Percentiles rank a stretch among this genome's conserved stretches.
These are phyloP conservation scores for Chytriomyces confervae DNA, from an alignment of 192 early-diverging fungal species.

Conservation along the genomic window DNA sequence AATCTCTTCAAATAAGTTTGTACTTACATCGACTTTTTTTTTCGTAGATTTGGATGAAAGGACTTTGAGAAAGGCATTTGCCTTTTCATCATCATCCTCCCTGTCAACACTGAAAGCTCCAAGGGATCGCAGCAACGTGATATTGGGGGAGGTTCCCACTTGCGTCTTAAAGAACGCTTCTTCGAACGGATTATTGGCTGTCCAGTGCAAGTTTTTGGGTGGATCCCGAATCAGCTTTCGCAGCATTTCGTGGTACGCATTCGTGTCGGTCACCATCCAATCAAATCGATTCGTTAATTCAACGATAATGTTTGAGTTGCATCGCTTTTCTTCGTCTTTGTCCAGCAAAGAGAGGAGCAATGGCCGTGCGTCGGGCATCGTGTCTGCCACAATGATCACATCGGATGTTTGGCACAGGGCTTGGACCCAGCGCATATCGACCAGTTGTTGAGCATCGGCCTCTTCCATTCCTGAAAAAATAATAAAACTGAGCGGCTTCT, in stretches of 20 bases:
- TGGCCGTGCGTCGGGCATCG: conserved; percentile 26
- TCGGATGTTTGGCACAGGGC: conserved; percentile 7
- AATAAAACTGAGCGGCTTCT: background rate
- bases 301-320: conserved; percentile 17
- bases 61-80: background rate
- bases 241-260: conserved; percentile 23
- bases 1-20: no score
- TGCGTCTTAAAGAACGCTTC: background rate
- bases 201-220: conserved; percentile 23
- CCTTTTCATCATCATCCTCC: background rate
- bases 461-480: conserved; percentile 13
- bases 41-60: background rate
- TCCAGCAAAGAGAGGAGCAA: conserved; percentile 14
- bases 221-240: background rate
- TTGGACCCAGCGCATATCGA: conserved; percentile 20
- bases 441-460: conserved; percentile 15
- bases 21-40: background rate
- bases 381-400: conserved; percentile 32
- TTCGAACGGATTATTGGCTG: conserved; percentile 34
- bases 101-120: conserved; percentile 19
- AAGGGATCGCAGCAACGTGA: conserved; percentile 13
- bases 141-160: conserved; percentile 13
- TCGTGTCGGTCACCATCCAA: conserved; percentile 17
- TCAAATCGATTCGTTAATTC: conserved; percentile 36
- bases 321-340: background rate